Base-by-base conservation (phyloP, 2,329 filamentous ascomycete genomes). In the Colletotrichum tabaci region DNA sequence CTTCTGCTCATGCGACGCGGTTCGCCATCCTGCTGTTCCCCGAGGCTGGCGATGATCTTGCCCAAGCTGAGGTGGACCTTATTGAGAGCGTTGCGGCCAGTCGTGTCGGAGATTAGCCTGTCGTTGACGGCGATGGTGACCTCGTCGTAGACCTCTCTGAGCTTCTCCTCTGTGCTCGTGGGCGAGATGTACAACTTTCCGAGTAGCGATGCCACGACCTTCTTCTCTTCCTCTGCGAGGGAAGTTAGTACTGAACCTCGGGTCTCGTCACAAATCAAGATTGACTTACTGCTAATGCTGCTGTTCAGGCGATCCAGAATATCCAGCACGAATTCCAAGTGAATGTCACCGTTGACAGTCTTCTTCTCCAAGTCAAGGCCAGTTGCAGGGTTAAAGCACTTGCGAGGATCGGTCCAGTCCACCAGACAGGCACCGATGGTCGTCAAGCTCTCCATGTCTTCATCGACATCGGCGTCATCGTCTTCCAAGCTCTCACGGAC, bases 371-470 rank as follows among this genome's bases (percentile, higher is more conserved):
- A 85, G 60, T 93, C 89, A 70, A 84, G 82, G 1, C 87, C 77
- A 1, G 83, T 76, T 5, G 82, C 84, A 74, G 84, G 87, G 67
- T 80, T 87, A 82, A 83, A 93, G 83, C 84, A 94, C 80, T 97
- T 95, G 61, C 96, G 87, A 47, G 95, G 95, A 80, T 98, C 96
- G 0, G 96, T 98, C 96, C 96, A 98, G 80, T 98, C 96, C 0
- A 95, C 90, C 9, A 98, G 84, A 77, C 95, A 96, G 3, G 93
- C 91, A 1, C 94, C 94, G 69, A 97, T 93, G 3, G 91, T 89
- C 53, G 90, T 88, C 74, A 97, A 88, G 76, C 92, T 91, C 10
- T 96, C 93, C 90, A 97, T 95, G 74, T 91, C 92, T 69, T 93
- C 92, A 47, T 89, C 89, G 13, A 93, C 90, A 61, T 94, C 93